Base-by-base conservation (phyloP, 305 asterid genomes). In the Petunia hybrid region DNA sequence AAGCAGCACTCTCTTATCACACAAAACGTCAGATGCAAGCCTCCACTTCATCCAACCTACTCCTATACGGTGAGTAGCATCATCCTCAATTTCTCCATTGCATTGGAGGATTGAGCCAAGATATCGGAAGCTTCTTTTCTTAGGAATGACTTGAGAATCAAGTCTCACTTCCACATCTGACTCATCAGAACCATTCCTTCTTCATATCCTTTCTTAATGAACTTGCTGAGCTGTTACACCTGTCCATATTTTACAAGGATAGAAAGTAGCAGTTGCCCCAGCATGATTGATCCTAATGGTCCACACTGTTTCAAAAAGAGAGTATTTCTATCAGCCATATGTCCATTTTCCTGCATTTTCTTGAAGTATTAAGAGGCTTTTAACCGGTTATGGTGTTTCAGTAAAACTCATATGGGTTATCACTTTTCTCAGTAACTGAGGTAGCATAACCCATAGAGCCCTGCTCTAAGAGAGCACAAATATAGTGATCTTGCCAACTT, bases 391-490 rank as follows among this genome's bases (percentile, higher is more conserved):
- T n/a, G n/a, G 80, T 81, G 56, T 81, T 81, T 76, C 80, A 81
- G 36, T 74, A n/a, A n/a, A n/a, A n/a, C 55, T 65, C 74, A 81
- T 56, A 65, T 64, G 81, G 80, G 66, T 39, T 45, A 12, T 82
- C 81, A 56, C 39, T 67, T 16, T 75, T 43, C 35, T 67, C 77
- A 31, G 78, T 78, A 64, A 83, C 66, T 6, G 74, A 80, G 46
- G 66, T 35, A 22, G 78, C 80, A 63, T 55, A 63, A 63, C 73
- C 85, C 83, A 73, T 78, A 2, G n/a, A n/a, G n/a, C n/a, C n/a
- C n/a, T n/a, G n/a, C n/a, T n/a, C n/a, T n/a, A n/a, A 82, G 36
- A 70, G 46, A 36, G 66, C 85, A 35, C 82, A 82, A 56, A 82
- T 36, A 63, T 43, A 22, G 77, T 77, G 66, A 78, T 82, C 57